phyloP scores from a whole-genome alignment of 164 flowering plant species.

The Nymphaea thermarum region DNA sequence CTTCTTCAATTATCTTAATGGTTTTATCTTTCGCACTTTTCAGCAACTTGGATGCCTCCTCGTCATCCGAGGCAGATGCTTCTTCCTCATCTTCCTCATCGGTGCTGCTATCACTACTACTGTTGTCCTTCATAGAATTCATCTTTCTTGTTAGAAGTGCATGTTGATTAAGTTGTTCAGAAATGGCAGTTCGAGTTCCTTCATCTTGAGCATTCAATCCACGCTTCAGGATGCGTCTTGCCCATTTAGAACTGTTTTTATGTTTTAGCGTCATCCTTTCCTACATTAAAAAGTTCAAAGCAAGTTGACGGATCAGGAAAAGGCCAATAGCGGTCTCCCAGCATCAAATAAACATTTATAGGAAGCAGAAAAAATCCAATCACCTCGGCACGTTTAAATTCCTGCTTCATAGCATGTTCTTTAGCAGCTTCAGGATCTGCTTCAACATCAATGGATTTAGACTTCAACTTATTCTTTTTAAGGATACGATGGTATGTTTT shows the following conservation, averaged over 20 bases:
- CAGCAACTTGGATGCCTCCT: constrained; percentile 32
- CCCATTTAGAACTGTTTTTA: constrained; percentile 75
- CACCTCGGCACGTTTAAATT: constrained; percentile 78
- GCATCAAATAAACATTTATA: background rate
- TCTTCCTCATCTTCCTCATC: constrained; percentile 41
- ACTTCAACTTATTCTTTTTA: constrained; percentile 64
- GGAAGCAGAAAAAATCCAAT: background rate
- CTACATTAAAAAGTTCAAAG: constrained; percentile 20
- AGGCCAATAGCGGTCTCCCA: background rate
- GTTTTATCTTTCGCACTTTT: constrained; percentile 65
- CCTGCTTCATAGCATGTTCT: constrained; percentile 72
- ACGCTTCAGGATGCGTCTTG: constrained; percentile 59
- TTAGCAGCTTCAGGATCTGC: constrained; percentile 83
- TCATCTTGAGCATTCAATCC: constrained; percentile 76
- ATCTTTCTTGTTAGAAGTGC: constrained; percentile 68
- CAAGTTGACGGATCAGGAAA: background rate
- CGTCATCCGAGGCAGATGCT: constrained; percentile 31
- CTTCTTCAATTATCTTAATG: constrained; percentile 40
- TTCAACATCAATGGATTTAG: constrained; percentile 21
- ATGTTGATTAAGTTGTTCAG: constrained; percentile 72
- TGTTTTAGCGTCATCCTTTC: constrained; percentile 79
- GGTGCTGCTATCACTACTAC: constrained; percentile 60
- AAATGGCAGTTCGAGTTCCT: constrained; percentile 75
- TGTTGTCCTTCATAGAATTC: constrained; percentile 56
- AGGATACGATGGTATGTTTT: constrained; percentile 60